Evolutionary conservation across 768 basidiomycete genomes (phyloP), one percentile per base, ranked within the genome.

Genomic region (Grammothele lineata): DNA sequence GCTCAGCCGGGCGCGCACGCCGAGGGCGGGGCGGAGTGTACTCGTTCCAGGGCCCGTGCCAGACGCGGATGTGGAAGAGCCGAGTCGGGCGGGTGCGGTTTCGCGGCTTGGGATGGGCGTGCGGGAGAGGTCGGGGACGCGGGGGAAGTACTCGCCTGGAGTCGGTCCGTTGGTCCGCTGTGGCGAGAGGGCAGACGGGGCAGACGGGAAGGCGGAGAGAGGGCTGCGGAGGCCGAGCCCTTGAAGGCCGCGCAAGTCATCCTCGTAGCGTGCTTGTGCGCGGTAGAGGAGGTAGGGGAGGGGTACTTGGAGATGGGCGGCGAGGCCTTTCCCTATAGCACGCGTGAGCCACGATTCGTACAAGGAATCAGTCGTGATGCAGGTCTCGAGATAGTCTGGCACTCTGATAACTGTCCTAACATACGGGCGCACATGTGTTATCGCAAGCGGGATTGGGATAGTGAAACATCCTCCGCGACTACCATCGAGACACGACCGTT

Each of bases 211-310:
- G 10, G 66, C 48, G 8, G 66, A 61, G 14, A 70, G 62, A 11
- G 82, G 77, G 45, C 73, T 77, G 35, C 75, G 77, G 7, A 86
- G 80, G 53, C 43, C 47, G 17, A 53, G 47, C n/a, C 83, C 84
- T 57, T 87, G 83, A 39, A 92, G 62, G 1, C 86, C 85, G 32
- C 85, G 80, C 24, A 92, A 77, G 60, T 90, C 90, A 64, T 92
- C 85, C 61, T 92, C 88, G 46, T 87, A 92, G 52, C 90, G 75
- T 11, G 81, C 83, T 62, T 90, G 86, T 12, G 87, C 87, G 18
- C 90, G 78, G 58, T 90, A 90, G 9, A 92, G 76, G 23, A 92
- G 74, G 63, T 91, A 92, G 0, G 90, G 90, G 4, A 92, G 66
- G 0, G 90, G 90, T 1, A 91, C 87, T 54, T 84, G 74, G 4